Conservation (phyloP, 768 basidiomycete species). For the Tremella mesenterica region DNA sequence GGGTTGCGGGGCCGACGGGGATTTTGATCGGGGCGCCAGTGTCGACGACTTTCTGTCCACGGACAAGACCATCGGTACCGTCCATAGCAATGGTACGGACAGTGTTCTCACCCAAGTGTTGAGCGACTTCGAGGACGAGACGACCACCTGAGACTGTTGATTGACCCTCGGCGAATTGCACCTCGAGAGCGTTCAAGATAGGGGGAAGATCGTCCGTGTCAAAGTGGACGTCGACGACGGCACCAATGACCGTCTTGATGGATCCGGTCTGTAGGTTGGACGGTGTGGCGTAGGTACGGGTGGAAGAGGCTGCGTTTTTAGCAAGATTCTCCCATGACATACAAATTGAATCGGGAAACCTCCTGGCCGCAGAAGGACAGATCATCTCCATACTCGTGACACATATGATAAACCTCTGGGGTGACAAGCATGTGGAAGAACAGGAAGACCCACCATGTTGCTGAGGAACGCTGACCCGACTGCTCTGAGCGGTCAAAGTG, state of each 20-base stretch:
- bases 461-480: slow-evolving; percentile 19
- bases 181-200: slow-evolving; percentile 98
- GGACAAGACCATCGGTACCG: slow-evolving; percentile 99
- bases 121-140: slow-evolving; percentile 97
- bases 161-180: slow-evolving; percentile 51
- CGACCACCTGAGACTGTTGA: slow-evolving; percentile 78
- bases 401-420: too few relatives aligned
- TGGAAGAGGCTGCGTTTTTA: slow-evolving; percentile 19
- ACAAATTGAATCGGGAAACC: too few relatives aligned
- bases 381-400: too few relatives aligned
- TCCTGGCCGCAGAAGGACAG: too few relatives aligned
- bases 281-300: slow-evolving; percentile 86
- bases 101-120: slow-evolving; percentile 97
- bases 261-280: slow-evolving; percentile 62
- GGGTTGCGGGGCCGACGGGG: slow-evolving; percentile 85
- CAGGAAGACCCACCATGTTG: not conserved
- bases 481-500: slow-evolving; percentile 21
- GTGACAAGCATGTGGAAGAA: too few relatives aligned
- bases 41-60: slow-evolving; percentile 94
- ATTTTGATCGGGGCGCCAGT: slow-evolving; percentile 94
- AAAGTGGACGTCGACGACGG: slow-evolving; percentile 99
- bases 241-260: slow-evolving; percentile 99
- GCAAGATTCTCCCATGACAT: too few relatives aligned
- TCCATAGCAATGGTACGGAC: slow-evolving; percentile 99
- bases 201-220: slow-evolving; percentile 89